Percentiles rank a stretch among this genome's conserved stretches.
Conservation (phyloP, 75 land plant genomes). For the Ceratopteris richardii region DNA sequence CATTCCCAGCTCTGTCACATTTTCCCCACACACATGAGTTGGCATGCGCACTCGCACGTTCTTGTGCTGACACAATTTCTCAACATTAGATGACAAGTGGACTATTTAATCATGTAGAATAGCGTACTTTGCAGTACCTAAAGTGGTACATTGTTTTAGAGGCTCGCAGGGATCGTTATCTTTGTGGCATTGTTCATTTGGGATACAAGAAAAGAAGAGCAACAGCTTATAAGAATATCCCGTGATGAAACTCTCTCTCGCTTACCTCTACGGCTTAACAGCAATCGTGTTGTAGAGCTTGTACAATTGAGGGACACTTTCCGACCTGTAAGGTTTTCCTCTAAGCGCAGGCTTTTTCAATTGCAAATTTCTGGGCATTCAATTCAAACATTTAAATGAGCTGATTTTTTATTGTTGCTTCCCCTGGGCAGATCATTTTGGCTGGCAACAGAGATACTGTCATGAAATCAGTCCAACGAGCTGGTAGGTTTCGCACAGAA, state of each 20-base stretch:
- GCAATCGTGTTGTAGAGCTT: slow-evolving; percentile 79
- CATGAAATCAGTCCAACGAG: slow-evolving; percentile 48
- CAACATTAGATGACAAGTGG: no score
- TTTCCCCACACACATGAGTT: no score
- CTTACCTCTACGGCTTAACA: slow-evolving; percentile 76
- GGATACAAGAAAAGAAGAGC: slow-evolving; percentile 95
- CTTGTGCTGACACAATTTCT: no score
- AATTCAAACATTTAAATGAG: not conserved
- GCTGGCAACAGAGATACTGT: slow-evolving; percentile 79
- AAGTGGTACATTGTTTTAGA: not conserved
- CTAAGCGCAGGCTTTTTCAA: not conserved
- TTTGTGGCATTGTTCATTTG: slow-evolving; percentile 77
- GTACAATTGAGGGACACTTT: slow-evolving; percentile 71
- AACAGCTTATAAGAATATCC: slow-evolving; percentile 78
- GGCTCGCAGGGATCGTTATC: slow-evolving; percentile 57
- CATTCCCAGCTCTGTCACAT: no score
- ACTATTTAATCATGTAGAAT: no score
- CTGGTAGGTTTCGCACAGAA: slow-evolving; percentile 76
- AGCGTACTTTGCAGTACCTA: not conserved
- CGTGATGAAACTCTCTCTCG: slow-evolving; percentile 85
- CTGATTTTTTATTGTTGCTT: no score
- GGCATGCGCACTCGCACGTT: no score
- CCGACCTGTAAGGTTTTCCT: slow-evolving; percentile 65
- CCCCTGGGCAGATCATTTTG: slow-evolving; percentile 57
- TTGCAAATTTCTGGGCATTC: not conserved